These are phyloP conservation scores for Zygosaccharomyces sapae DNA, from an alignment of 1,139 yeast genomes.

Conservation along the genomic window DNA sequence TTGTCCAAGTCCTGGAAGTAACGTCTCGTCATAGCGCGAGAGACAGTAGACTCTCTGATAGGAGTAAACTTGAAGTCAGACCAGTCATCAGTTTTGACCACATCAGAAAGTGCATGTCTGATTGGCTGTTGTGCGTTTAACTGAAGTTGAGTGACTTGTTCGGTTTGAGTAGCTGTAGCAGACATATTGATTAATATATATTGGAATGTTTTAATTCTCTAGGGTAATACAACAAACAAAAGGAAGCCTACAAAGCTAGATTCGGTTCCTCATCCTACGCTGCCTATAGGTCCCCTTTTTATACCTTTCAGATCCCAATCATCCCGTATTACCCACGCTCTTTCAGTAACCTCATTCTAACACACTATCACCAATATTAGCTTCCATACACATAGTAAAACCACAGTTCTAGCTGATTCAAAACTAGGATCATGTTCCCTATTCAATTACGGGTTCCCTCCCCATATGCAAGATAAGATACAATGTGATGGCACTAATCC, in stretches of 20 bases:
- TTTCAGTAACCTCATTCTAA: neutral
- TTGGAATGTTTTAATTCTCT: no score
- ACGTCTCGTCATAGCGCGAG: slow-evolving; percentile 79
- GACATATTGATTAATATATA: slow-evolving; percentile 15
- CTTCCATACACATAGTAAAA: neutral
- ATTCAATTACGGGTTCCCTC: slow-evolving; percentile 3
- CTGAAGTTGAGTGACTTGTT: slow-evolving; percentile 23
- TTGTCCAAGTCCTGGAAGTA: slow-evolving; percentile 71
- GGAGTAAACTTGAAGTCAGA: slow-evolving; percentile 64
- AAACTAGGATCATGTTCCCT: slow-evolving; percentile 1
- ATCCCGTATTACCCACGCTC: neutral
- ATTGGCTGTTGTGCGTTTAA: slow-evolving; percentile 31
- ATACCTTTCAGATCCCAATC: no score
- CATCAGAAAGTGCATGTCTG: slow-evolving; percentile 39
- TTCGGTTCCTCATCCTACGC: neutral
- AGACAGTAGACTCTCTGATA: slow-evolving; percentile 72
- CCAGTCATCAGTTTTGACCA: slow-evolving; percentile 49
- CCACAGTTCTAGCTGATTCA: neutral
- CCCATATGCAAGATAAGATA: slow-evolving; percentile 1
- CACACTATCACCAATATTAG: no score
- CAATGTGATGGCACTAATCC: no score
- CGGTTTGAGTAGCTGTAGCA: slow-evolving; percentile 22
- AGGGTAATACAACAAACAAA: no score
- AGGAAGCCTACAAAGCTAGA: no score
- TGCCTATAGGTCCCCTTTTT: neutral